Evolutionary conservation across 306 rosid genomes (phyloP).

Genomic region (Abrus precatorius): DNA sequence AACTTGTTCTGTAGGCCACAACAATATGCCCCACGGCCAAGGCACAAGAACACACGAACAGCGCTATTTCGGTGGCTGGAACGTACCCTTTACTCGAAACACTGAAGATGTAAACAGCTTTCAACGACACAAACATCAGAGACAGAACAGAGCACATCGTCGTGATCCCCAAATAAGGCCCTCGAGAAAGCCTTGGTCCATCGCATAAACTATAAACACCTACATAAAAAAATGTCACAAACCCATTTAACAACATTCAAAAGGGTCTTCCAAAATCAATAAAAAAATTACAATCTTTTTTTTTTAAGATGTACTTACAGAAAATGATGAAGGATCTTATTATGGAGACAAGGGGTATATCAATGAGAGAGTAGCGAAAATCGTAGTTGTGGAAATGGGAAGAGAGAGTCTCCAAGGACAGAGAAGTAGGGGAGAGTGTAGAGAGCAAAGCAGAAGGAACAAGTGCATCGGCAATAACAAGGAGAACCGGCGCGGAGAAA

Average conservation of each 20-base stretch:
- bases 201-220: constrained; percentile 94
- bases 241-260: constrained; percentile 5
- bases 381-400: constrained; percentile 80
- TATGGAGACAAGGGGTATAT: constrained; percentile 85
- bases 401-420: constrained; percentile 61
- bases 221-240: constrained; percentile 11
- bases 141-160: constrained; percentile 77
- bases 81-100: constrained; percentile 48
- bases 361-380: constrained; percentile 83
- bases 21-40: constrained; percentile 87
- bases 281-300: not conserved
- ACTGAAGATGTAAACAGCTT: constrained; percentile 75
- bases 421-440: constrained; percentile 61
- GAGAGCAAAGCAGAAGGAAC: constrained; percentile 87
- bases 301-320: constrained; percentile 61
- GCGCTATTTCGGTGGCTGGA: constrained; percentile 67
- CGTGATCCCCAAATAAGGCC: constrained; percentile 90
- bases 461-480: constrained; percentile 76
- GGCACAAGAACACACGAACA: constrained; percentile 74
- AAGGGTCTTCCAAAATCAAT: constrained; percentile 41
- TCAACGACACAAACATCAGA: constrained; percentile 79
- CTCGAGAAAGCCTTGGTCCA: constrained; percentile 82
- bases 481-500: constrained; percentile 84
- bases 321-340: constrained; percentile 81
- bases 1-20: constrained; percentile 93